Evolutionary conservation across 2,329 filamentous ascomycete species (phyloP).

Genomic region (Fusarium sp.): DNA sequence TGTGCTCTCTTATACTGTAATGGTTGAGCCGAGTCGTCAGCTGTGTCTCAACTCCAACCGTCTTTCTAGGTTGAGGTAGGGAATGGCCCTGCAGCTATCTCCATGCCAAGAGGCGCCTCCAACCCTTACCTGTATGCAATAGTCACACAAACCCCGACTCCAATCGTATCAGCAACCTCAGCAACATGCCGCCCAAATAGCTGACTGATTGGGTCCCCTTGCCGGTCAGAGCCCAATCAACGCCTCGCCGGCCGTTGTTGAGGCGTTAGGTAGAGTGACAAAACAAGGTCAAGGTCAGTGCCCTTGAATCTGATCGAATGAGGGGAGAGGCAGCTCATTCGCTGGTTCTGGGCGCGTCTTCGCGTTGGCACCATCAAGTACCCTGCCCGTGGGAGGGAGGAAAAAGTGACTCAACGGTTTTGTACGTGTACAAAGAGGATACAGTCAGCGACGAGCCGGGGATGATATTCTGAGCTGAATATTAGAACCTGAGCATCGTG

Average conservation of each 20-base stretch:
- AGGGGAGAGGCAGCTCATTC: slow-evolving; percentile 14
- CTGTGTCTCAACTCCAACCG: slow-evolving; percentile 3
- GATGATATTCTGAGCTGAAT: slow-evolving; percentile 3
- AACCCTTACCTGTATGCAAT: slow-evolving; percentile 26
- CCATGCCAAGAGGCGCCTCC: slow-evolving; percentile 16
- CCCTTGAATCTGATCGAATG: slow-evolving; percentile 10
- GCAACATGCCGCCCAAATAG: slow-evolving; percentile 22
- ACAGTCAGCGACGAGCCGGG: slow-evolving; percentile 15
- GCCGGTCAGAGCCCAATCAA: slow-evolving; percentile 22
- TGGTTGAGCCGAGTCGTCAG: not conserved
- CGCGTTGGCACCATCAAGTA: slow-evolving; percentile 31
- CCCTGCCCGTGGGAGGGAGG: slow-evolving; percentile 17
- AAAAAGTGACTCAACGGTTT: slow-evolving; percentile 26
- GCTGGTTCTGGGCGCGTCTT: slow-evolving; percentile 22
- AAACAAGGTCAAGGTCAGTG: slow-evolving; percentile 27
- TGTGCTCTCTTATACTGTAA: not conserved
- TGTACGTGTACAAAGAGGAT: slow-evolving; percentile 17
- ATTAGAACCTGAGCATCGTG: not conserved
- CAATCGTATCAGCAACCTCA: slow-evolving; percentile 27
- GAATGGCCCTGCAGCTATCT: slow-evolving; percentile 11
- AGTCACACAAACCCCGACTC: slow-evolving; percentile 30
- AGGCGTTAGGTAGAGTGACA: slow-evolving; percentile 25
- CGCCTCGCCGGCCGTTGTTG: slow-evolving; percentile 28
- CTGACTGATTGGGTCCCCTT: slow-evolving; percentile 28
- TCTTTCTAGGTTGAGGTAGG: slow-evolving; percentile 7